Base-by-base conservation (phyloP, 2,329 filamentous ascomycete genomes). In the Dryadomyces sulphureus region DNA sequence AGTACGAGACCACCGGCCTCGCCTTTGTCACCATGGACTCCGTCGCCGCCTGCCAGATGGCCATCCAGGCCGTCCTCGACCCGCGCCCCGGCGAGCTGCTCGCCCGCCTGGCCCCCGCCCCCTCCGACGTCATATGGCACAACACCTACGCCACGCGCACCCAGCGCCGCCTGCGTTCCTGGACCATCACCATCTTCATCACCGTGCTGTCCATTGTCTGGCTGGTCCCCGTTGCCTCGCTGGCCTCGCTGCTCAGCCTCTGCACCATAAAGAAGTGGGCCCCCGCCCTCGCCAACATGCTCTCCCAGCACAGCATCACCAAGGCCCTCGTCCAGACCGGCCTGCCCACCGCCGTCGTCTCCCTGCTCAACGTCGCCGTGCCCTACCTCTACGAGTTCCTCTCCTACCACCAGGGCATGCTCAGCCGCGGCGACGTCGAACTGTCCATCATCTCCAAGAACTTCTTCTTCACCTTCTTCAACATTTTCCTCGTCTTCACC, bases 401-500 rank as follows among this genome's bases (percentile, higher is more conserved):
- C 11, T 87, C 90, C 3, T 89, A 89, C 59, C 74, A 78, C 45
- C 92, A 98, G 66, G 92, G 92, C 42, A 93, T 93, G 80, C 86
- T 94, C 44, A 96, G 92, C 0, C 85, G 88, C 55, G 87, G 87
- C 39, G 92, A 98, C 51, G 81, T 98, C 20, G 92, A 96, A 62
- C 72, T 98, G 7, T 96, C 92, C 0, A 73, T 93, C 39, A 90
- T 98, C 53, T 94, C 87, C 45, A 98, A 98, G 67, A 98, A 96
- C 63, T 98, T 96, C 66, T 94, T 96, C 71, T 98, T 98, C 60
- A 89, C 84, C 9, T 98, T 98, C 64, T 96, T 98, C 75, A 98
- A 98, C 64, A 86, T 96, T 48, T 98, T 98, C 64, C 75, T 96
- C 43, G 77, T 96, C 39, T 95, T 96, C 60, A 93, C 90, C 1